Percentiles rank a stretch among this genome's conserved stretches.
phyloP scores from a whole-genome alignment of 305 asterid species.

The Solanum hybrid region DNA sequence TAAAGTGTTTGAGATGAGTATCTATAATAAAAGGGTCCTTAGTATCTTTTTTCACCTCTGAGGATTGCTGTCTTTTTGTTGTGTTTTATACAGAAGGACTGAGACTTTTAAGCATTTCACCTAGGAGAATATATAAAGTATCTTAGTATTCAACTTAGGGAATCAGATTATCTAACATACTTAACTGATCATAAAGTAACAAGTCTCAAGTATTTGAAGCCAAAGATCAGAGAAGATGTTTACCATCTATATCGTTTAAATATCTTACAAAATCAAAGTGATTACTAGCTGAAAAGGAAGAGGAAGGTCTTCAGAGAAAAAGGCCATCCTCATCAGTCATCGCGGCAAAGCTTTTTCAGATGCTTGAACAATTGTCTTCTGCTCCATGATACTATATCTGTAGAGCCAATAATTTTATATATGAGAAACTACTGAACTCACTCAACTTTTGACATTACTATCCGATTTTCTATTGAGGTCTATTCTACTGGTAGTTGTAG shows the following conservation, averaged over 20 bases:
- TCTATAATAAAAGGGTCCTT: neutral
- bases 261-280: neutral
- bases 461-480: neutral
- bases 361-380: neutral
- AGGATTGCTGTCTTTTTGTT: neutral
- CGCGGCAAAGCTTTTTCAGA: neutral
- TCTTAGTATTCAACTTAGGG: neutral
- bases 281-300: neutral
- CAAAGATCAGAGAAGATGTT: neutral
- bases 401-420: neutral
- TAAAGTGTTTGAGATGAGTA: neutral
- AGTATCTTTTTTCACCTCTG: neutral
- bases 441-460: neutral
- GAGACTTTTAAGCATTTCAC: neutral
- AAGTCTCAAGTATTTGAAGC: neutral
- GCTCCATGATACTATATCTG: neutral
- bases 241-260: neutral
- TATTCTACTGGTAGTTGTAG: neutral
- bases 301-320: neutral
- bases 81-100: neutral
- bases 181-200: neutral
- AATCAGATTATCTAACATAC: no score
- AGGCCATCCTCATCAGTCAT: neutral
- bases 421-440: neutral
- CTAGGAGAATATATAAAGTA: neutral